These are phyloP conservation scores for Bruguiera parviflora DNA, from an alignment of 345 rosid species.

Conservation along the genomic window DNA sequence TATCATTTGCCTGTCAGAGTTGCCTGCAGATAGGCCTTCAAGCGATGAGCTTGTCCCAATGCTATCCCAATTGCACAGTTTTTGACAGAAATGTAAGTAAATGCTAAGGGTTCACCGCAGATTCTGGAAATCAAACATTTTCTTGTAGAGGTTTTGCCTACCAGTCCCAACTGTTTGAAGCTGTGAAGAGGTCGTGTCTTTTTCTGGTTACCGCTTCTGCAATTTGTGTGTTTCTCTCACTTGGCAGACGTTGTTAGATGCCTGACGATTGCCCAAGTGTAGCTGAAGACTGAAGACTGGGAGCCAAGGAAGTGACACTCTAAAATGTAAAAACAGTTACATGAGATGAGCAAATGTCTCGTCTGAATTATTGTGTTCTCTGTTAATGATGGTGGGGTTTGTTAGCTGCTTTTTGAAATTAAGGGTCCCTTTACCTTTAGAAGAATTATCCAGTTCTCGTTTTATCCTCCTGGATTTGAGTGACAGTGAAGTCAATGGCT, in stretches of 20 bases:
- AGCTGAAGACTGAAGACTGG: slow-evolving; percentile 3
- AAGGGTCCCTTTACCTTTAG: slow-evolving; percentile 16
- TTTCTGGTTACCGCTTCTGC: neutral
- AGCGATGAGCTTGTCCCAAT: slow-evolving; percentile 89
- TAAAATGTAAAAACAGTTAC: slow-evolving; percentile 4
- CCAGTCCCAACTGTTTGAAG: slow-evolving; percentile 3
- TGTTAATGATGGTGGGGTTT: slow-evolving; percentile 34
- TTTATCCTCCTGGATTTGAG: neutral
- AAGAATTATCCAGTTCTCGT: slow-evolving; percentile 8
- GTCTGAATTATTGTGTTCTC: slow-evolving; percentile 32
- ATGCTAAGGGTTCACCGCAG: neutral
- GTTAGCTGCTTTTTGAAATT: slow-evolving; percentile 16
- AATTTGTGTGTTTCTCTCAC: no score
- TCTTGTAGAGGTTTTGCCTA: slow-evolving; percentile 2
- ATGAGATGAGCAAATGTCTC: slow-evolving; percentile 8
- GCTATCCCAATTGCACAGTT: slow-evolving; percentile 93
- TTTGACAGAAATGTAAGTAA: slow-evolving; percentile 45
- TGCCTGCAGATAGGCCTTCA: slow-evolving; percentile 85
- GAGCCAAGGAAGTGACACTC: slow-evolving; percentile 11
- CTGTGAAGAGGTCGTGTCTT: neutral
- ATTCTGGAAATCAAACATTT: slow-evolving; percentile 20
- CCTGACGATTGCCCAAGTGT: neutral
- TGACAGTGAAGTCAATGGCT: neutral
- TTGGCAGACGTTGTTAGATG: neutral
- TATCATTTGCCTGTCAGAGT: slow-evolving; percentile 78